A percentile compares a stretch with the other conserved stretches of the same genome.
Conservation (phyloP, 441 rosid species). For the Theobroma grandiflorum region DNA sequence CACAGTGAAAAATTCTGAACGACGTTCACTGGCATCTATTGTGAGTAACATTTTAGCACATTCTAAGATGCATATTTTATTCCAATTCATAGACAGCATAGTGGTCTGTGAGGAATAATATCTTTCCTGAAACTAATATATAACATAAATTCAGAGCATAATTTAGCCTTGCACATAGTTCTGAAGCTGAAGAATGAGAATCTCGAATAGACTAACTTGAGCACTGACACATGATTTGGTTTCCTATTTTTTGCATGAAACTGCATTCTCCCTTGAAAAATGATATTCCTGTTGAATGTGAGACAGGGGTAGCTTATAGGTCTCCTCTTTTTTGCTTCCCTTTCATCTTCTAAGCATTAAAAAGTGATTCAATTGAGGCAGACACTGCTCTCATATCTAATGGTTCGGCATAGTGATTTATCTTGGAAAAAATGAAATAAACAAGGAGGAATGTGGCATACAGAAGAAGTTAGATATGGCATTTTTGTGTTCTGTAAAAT, state of each 20-base stretch:
- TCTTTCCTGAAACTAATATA: not conserved
- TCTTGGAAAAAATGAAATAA: not conserved
- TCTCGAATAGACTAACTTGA: not conserved
- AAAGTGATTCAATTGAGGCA: not conserved
- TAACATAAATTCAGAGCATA: not conserved
- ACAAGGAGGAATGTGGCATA: not conserved
- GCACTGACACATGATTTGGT: not conserved
- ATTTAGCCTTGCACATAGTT: not conserved
- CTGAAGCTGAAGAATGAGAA: not conserved
- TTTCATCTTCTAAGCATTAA: too few species aligned
- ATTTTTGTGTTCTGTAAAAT: not conserved
- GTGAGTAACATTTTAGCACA: slow-evolving; percentile 55
- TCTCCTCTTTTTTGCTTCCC: too few species aligned
- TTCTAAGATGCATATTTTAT: slow-evolving; percentile 6
- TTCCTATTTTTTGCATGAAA: not conserved
- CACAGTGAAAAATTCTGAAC: slow-evolving; percentile 65
- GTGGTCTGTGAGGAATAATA: not conserved
- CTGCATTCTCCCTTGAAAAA: not conserved
- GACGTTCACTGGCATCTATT: slow-evolving; percentile 85
- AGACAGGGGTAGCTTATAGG: not conserved
- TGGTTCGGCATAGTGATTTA: not conserved
- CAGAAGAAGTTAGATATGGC: not conserved
- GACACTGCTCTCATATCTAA: not conserved
- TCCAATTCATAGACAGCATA: slow-evolving; percentile 21
- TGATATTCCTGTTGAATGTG: not conserved